These are phyloP conservation scores for Fagus sylvatica DNA, from an alignment of 306 rosid genomes.

Conservation along the genomic window DNA sequence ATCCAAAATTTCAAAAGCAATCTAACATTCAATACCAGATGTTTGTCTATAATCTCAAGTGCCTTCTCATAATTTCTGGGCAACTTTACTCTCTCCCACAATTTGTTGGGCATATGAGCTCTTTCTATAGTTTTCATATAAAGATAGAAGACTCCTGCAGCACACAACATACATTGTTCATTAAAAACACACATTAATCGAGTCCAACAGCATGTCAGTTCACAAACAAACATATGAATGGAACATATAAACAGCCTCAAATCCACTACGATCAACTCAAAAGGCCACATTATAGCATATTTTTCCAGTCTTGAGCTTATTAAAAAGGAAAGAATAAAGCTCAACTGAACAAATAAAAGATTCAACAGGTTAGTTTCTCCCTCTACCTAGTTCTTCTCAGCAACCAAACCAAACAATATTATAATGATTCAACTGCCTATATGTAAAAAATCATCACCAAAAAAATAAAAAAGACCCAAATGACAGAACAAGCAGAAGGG, in stretches of 20 bases:
- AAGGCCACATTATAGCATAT: neutral
- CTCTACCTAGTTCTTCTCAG: neutral
- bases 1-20: neutral
- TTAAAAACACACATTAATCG: neutral
- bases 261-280: neutral
- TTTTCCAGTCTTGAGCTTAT: neutral
- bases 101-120: conserved; percentile 87
- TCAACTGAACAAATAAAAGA: neutral
- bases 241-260: neutral
- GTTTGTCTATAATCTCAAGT: conserved; percentile 79
- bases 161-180: neutral
- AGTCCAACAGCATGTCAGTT: neutral
- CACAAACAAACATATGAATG: neutral
- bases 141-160: conserved; percentile 88
- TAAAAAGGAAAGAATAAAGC: neutral
- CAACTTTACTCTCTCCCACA: conserved; percentile 95
- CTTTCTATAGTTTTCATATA: conserved; percentile 94
- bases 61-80: conserved; percentile 88
- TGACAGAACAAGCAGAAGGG: neutral
- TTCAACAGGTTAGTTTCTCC: neutral
- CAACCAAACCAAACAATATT: neutral
- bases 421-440: neutral
- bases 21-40: conserved; percentile 55
- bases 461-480: neutral
- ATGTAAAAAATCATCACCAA: neutral